Base-by-base conservation (phyloP, 306 rosid genomes). In the Medicago arabica region DNA sequence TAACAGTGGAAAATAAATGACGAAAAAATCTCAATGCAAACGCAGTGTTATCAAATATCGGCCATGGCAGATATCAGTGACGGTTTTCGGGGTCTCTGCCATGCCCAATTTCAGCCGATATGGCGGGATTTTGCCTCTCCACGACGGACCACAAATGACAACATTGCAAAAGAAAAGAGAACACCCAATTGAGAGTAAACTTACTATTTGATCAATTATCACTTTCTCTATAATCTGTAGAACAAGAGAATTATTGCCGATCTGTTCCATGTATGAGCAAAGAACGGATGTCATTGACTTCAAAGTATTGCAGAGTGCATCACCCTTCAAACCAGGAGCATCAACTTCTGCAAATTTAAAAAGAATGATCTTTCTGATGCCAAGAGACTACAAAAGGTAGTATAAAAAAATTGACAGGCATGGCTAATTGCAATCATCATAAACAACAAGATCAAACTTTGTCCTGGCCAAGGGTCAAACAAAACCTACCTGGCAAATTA, bases 201-300 rank as follows among this genome's bases (percentile, higher is more conserved):
- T 85, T 80, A 86, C 96, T n/a, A 89, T 78, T 50, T 90, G 88
- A 44, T 84, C 87, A 54, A 89, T 49, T 74, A 87, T 63, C 39
- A 86, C 76, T 81, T 81, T 87, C 85, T 92, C 96, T 25, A 87
- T 75, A 13, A 88, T 74, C 75, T 67, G 80, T 51, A 86, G 77
- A 81, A 89, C 87, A 84, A 89, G 86, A 74, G 79, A 78, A 39
- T 43, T 82, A 76, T 92, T 90, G 59, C 97, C 97, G 76, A 95
- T 87, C 88, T 86, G 90, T 14, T 73, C 74, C 71, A 90, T 76
- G 75, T 69, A 84, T 49, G 89, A 83, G 79, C 88, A 89, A 49
- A 89, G 59, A 67, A 78, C 38, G 49, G 74, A 36, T 11, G 86
- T 88, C 79, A 90, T 57, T 13, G 79, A 76, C 87, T 75, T 92